Evolutionary conservation across 2,329 filamentous ascomycete species (phyloP).

Genomic region (Monosporascus cannonballus): DNA sequence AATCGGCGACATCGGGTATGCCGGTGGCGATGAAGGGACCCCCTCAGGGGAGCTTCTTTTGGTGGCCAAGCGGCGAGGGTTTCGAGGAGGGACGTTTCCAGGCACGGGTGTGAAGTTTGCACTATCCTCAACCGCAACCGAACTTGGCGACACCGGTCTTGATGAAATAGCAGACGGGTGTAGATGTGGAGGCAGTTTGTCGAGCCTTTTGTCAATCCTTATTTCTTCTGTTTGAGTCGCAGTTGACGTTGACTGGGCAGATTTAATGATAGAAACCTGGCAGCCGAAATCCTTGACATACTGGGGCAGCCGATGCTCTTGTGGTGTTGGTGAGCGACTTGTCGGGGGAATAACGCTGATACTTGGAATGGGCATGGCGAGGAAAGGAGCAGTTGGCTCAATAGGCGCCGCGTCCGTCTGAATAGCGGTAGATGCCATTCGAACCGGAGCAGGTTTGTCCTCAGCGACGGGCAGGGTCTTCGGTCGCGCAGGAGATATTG

Average conservation of each 20-base stretch:
- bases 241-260: slow-evolving; percentile 46
- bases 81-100: slow-evolving; percentile 50
- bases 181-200: slow-evolving; percentile 69
- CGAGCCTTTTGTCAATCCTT: slow-evolving; percentile 69
- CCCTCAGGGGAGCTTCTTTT: slow-evolving; percentile 40
- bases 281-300: slow-evolving; percentile 77
- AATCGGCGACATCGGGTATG: slow-evolving; percentile 20
- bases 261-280: slow-evolving; percentile 59
- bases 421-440: slow-evolving; percentile 52
- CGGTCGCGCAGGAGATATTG: slow-evolving; percentile 43
- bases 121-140: slow-evolving; percentile 28
- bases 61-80: slow-evolving; percentile 48
- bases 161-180: slow-evolving; percentile 71
- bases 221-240: slow-evolving; percentile 85
- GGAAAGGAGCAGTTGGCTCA: slow-evolving; percentile 21
- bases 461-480: slow-evolving; percentile 33
- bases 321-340: slow-evolving; percentile 75
- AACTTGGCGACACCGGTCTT: slow-evolving; percentile 48
- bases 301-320: slow-evolving; percentile 68
- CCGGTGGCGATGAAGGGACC: slow-evolving; percentile 43
- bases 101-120: slow-evolving; percentile 46
- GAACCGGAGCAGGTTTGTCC: slow-evolving; percentile 22
- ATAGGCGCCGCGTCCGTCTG: slow-evolving; percentile 48
- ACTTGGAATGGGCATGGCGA: slow-evolving; percentile 59
- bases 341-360: slow-evolving; percentile 88